phyloP scores from a whole-genome alignment of 345 rosid genomes.

The Citrus sp. region DNA sequence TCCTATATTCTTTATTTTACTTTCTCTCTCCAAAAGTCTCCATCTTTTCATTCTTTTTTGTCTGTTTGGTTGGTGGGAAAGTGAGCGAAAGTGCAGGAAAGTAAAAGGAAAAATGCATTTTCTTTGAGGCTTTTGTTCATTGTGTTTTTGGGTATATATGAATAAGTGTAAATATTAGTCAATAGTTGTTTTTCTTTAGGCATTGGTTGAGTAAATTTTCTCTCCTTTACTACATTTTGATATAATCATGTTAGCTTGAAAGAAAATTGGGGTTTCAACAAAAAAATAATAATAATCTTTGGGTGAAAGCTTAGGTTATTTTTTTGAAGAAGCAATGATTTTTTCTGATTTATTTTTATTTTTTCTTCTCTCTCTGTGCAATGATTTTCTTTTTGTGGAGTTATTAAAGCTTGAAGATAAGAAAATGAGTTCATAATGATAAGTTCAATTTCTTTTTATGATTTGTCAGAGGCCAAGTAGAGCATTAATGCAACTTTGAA shows the following conservation, averaged over 20 bases:
- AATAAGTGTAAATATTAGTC: neutral
- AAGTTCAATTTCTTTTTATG: neutral
- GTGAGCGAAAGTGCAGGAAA: constrained; percentile 22
- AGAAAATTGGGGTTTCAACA: constrained; percentile 18
- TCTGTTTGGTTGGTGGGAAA: constrained; percentile 31
- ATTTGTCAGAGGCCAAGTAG: neutral
- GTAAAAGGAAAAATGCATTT: neutral
- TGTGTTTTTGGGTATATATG: neutral
- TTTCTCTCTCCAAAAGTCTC: neutral
- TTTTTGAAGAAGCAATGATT: constrained; percentile 15
- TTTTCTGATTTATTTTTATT: constrained; percentile 18
- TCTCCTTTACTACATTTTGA: constrained; percentile 7
- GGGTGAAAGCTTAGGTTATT: constrained; percentile 5
- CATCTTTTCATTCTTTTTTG: neutral
- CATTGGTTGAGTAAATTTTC: no score
- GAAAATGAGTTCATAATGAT: constrained; percentile 14
- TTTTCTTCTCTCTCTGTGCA: constrained; percentile 22
- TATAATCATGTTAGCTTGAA: constrained; percentile 8
- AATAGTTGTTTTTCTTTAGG: neutral
- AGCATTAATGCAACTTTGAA: neutral
- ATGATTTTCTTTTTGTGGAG: constrained; percentile 18
- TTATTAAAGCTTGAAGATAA: constrained; percentile 8
- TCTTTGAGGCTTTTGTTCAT: constrained; percentile 5
- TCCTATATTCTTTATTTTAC: neutral
- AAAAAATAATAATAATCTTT: neutral